phyloP scores from a whole-genome alignment of 1,284 basidiomycete species.

The Pisolithus thermaeus region DNA sequence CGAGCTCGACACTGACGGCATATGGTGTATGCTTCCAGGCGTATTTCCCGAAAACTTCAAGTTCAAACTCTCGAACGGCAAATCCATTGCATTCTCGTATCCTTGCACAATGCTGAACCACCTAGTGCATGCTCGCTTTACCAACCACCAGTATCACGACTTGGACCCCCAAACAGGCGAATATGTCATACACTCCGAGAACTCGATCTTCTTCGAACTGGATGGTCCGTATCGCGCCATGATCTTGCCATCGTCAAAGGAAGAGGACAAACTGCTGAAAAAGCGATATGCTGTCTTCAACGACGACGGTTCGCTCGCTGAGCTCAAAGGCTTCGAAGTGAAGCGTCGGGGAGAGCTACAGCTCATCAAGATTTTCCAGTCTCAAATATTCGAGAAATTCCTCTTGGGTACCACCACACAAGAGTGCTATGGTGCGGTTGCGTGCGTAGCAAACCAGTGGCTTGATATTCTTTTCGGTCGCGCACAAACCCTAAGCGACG shows the following conservation, averaged over 20 bases:
- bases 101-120: constrained; percentile 99
- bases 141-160: constrained; percentile 98
- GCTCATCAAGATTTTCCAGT: constrained; percentile 99
- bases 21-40: constrained; percentile 99
- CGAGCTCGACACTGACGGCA: constrained; percentile 98
- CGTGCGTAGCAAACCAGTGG: constrained; percentile 95
- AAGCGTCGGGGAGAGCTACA: constrained; percentile 98
- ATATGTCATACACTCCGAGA: constrained; percentile 89
- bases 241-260: constrained; percentile 98
- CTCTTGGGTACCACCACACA: constrained; percentile 88
- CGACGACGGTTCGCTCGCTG: constrained; percentile 93
- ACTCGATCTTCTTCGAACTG: constrained; percentile 99
- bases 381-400: constrained; percentile 98
- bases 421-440: constrained; percentile 95
- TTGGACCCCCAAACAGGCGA: constrained; percentile 79
- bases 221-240: constrained; percentile 99
- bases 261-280: constrained; percentile 98
- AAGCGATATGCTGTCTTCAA: constrained; percentile 99
- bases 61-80: constrained; percentile 87
- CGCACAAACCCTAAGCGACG: constrained; percentile 80
- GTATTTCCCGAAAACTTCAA: constrained; percentile 98
- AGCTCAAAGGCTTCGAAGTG: constrained; percentile 98
- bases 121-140: constrained; percentile 92
- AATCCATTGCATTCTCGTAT: constrained; percentile 90
- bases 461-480: constrained; percentile 91